A percentile compares a stretch with the other conserved stretches of the same genome.
These are phyloP conservation scores for Polysphondylium violaceum DNA, from an alignment of 78 protist species.

Conservation along the genomic window DNA sequence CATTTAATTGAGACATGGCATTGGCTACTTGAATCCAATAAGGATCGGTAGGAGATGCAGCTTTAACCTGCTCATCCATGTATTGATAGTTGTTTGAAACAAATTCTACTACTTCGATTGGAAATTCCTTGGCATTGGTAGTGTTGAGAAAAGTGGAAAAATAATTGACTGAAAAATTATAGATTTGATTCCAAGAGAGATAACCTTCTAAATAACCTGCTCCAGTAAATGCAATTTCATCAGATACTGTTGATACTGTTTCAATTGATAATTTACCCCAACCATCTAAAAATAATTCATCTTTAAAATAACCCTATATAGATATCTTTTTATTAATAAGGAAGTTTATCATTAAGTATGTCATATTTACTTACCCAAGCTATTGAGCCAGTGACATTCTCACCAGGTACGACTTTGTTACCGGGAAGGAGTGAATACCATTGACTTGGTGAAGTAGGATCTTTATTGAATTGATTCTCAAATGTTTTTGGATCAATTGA, in stretches of 20 bases:
- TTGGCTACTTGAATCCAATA: conserved; percentile 33
- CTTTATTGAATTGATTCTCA: too few species aligned
- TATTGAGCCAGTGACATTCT: background rate
- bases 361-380: conserved; percentile 21
- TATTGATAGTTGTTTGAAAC: conserved; percentile 8
- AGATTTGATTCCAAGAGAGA: conserved; percentile 45
- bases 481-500: too few species aligned
- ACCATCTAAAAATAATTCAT: conserved; percentile 55
- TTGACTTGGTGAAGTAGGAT: too few species aligned
- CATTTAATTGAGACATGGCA: conserved; percentile 24
- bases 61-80: conserved; percentile 1
- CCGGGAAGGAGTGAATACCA: too few species aligned
- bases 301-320: conserved; percentile 47
- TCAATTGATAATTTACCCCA: conserved; percentile 70
- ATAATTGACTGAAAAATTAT: conserved; percentile 48
- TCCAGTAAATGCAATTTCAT: conserved; percentile 32
- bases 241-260: background rate
- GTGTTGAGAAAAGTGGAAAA: conserved; percentile 35
- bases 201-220: conserved; percentile 70
- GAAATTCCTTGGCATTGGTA: conserved; percentile 20
- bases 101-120: conserved; percentile 13
- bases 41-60: background rate
- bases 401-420: conserved; percentile 36
- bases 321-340: background rate
- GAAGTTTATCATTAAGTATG: background rate